Conservation (phyloP, 345 rosid species). For the Corchorus olitorius region DNA sequence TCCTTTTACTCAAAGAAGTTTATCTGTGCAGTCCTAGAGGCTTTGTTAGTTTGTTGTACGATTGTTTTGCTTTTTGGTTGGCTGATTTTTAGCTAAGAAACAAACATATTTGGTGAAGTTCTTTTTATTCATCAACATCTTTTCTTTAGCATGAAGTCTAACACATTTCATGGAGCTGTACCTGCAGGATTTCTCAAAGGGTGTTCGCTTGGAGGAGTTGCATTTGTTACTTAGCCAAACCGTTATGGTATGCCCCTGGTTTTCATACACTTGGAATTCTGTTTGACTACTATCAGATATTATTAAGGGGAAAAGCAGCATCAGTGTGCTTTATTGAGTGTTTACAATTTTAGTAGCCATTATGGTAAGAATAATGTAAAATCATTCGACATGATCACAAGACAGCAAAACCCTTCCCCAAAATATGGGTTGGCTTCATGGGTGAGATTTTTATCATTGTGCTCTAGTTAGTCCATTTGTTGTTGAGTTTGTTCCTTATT, state of each 20-base stretch:
- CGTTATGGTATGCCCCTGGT: constrained; percentile 70
- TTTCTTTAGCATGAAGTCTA: constrained; percentile 14
- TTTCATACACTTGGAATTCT: constrained; percentile 20
- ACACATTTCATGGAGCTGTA: constrained; percentile 21
- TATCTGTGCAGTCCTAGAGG: background rate
- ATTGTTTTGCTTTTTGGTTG: constrained; percentile 22
- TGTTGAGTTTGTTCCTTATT: background rate
- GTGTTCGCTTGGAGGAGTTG: constrained; percentile 89
- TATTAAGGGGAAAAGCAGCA: background rate
- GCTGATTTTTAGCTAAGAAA: constrained; percentile 13
- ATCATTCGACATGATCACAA: background rate
- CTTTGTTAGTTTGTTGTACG: constrained; percentile 11
- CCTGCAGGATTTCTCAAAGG: constrained; percentile 87
- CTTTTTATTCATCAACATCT: background rate
- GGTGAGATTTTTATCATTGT: background rate
- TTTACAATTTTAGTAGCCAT: background rate
- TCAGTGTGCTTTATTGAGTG: background rate
- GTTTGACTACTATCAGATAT: constrained; percentile 17
- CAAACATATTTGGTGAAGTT: background rate
- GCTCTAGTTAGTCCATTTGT: background rate
- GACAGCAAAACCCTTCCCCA: background rate
- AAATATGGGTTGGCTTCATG: constrained; percentile 11
- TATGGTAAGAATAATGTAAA: background rate
- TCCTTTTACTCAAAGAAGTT: constrained; percentile 9
- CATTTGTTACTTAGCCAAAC: constrained; percentile 80